Base-by-base conservation (phyloP, 495 filamentous ascomycete species). In the Cenococcum geophilum region DNA sequence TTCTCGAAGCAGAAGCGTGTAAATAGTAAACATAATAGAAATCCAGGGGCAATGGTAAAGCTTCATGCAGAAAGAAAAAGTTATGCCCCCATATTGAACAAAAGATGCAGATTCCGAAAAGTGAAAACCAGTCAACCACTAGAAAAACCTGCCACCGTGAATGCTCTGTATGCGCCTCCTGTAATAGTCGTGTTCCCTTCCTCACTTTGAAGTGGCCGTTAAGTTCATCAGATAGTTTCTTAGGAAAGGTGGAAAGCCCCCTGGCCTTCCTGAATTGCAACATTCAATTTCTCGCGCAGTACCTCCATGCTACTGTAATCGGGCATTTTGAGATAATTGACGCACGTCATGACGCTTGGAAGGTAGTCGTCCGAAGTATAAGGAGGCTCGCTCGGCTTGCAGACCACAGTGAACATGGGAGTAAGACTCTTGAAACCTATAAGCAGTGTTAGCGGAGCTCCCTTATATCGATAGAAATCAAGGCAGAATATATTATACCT, bases 271-370 rank as follows among this genome's bases (percentile, higher is more conserved):
- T 85, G 87, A 68, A 96, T 95, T 43, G 95, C 95, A 55, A 88
- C 84, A 47, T 83, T 84, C 35, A 99, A 76, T 71, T 86, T 86
- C 66, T 84, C 79, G 58, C 79, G 83, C 70, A 99, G 81, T 40
- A 88, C 80, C 16, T 90, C 82, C 61, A 96, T 75, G 68, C 76
- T 82, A 67, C 86, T 92, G 76, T 99, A 99, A 75, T 99, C 91
- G 21, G 95, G 95, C 68, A 99, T 79, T 74, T 99, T 99, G 65
- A 99, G 87, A 72, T 99, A 99, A 72, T 99, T 99, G 72, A 96
- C 93, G 73, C 95, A 97, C 48, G 95, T 99, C 95, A 99, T 99
- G 70, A 97, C 95, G 69, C 92, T 97, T 23, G 95, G 91, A 36
- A 99, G 80, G 66, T 97, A 97, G 74, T 97, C 95, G 71, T 99